Conservation (phyloP, 306 rosid genomes). For the Dalbergia cultrata region DNA sequence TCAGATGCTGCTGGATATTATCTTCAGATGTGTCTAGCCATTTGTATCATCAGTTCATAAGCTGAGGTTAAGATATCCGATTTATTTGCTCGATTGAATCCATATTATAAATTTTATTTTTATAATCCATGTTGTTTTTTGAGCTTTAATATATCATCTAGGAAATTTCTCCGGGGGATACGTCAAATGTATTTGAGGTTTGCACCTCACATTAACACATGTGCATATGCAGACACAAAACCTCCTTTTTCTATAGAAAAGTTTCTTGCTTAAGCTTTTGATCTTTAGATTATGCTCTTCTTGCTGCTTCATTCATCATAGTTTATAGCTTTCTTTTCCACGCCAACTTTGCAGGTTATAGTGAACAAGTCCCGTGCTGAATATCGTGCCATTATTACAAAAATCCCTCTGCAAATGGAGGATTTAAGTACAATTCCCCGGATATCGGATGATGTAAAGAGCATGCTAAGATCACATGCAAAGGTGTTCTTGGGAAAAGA, state of each 20-base stretch:
- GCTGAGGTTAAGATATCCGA: conserved; percentile 19
- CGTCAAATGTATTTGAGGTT: conserved; percentile 36
- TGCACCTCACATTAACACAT: conserved; percentile 3
- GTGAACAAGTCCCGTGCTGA: conserved; percentile 93
- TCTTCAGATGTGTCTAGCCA: neutral
- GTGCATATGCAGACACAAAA: neutral
- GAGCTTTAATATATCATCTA: neutral
- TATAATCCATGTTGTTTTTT: neutral
- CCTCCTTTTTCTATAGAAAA: conserved; percentile 22
- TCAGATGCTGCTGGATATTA: conserved; percentile 20
- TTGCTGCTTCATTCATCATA: conserved; percentile 27
- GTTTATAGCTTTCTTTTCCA: conserved; percentile 16
- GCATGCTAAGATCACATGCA: conserved; percentile 70
- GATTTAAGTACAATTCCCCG: conserved; percentile 72
- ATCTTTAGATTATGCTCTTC: conserved; percentile 32
- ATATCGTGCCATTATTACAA: conserved; percentile 68
- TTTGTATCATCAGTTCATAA: conserved; percentile 5
- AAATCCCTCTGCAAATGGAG: conserved; percentile 74
- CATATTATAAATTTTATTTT: conserved; percentile 21
- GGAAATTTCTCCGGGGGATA: conserved; percentile 36
- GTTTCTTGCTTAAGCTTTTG: conserved; percentile 29
- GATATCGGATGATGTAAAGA: conserved; percentile 69
- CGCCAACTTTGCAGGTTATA: conserved; percentile 65
- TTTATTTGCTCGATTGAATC: conserved; percentile 21
- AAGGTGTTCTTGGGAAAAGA: conserved; percentile 86